Conservation (phyloP, 2,329 filamentous ascomycete species). For the Cladophialophora psammophila region DNA sequence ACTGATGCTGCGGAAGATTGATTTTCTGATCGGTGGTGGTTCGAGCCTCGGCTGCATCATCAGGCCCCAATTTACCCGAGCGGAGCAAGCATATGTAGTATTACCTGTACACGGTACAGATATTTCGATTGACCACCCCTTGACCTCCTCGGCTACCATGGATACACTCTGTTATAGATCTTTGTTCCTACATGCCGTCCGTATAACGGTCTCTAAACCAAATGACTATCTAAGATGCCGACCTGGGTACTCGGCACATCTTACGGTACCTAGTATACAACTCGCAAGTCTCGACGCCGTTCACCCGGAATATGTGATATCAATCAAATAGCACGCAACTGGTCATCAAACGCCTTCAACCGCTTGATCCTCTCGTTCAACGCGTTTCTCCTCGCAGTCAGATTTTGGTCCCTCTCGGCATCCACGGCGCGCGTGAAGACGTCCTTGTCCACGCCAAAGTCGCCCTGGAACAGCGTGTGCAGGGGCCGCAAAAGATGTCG, state of each 20-base stretch:
- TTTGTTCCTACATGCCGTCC: neutral
- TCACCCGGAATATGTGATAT: neutral
- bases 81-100: neutral
- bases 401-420: constrained; percentile 20
- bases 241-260: neutral
- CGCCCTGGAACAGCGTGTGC: constrained; percentile 19
- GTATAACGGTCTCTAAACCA: neutral
- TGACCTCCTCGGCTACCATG: no score
- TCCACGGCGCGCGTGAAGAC: constrained; percentile 11
- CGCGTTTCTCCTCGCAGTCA: constrained; percentile 6
- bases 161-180: neutral
- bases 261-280: no score
- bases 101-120: no score
- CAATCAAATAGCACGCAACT: constrained; percentile 8
- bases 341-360: constrained; percentile 13
- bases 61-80: neutral
- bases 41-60: neutral
- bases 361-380: constrained; percentile 18
- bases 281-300: neutral
- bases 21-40: neutral
- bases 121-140: no score
- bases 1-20: neutral
- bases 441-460: constrained; percentile 19
- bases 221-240: neutral
- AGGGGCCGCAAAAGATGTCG: constrained; percentile 15